Conservation (phyloP, 345 rosid species). For the Aquilaria yunnanensis region DNA sequence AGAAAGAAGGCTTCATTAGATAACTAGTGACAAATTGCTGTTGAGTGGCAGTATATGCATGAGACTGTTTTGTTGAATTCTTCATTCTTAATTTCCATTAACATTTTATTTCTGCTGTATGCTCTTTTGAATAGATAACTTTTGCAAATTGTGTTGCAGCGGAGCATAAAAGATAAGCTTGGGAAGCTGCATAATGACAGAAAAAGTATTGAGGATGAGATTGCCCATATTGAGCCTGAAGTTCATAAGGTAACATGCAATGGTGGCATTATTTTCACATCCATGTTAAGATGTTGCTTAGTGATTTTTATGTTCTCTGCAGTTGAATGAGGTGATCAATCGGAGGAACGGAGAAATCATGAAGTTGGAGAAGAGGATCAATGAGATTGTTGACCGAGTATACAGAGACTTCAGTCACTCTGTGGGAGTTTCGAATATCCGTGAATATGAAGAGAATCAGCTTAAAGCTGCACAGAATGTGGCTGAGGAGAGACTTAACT, state of each 20-base stretch:
- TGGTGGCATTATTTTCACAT: slow-evolving; percentile 4
- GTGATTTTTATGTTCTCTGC: slow-evolving; percentile 22
- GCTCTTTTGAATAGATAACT: slow-evolving; percentile 1
- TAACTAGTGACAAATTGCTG: too few species aligned
- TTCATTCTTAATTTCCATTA: not conserved
- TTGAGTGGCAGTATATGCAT: too few species aligned
- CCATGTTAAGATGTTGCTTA: not conserved
- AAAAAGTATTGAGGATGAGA: slow-evolving; percentile 57
- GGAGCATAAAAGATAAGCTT: slow-evolving; percentile 84
- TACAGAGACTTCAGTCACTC: slow-evolving; percentile 67
- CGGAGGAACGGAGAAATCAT: slow-evolving; percentile 57
- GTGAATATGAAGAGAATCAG: slow-evolving; percentile 95
- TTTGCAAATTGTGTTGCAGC: slow-evolving; percentile 38
- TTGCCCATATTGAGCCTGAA: slow-evolving; percentile 57
- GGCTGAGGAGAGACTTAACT: slow-evolving; percentile 87
- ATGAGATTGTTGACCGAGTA: slow-evolving; percentile 77
- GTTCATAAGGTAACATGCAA: slow-evolving; percentile 48
- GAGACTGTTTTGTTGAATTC: slow-evolving; percentile 7
- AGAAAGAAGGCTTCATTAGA: too few species aligned
- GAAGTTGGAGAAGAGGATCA: slow-evolving; percentile 82
- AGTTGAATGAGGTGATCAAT: slow-evolving; percentile 60
- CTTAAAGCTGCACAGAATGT: slow-evolving; percentile 78
- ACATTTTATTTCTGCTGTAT: not conserved
- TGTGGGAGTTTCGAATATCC: slow-evolving; percentile 90
- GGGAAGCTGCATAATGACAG: slow-evolving; percentile 66